Percentiles rank a stretch among this genome's conserved stretches.
Evolutionary conservation across 768 basidiomycete genomes (phyloP).

Genomic region (Lactifluus volemus): DNA sequence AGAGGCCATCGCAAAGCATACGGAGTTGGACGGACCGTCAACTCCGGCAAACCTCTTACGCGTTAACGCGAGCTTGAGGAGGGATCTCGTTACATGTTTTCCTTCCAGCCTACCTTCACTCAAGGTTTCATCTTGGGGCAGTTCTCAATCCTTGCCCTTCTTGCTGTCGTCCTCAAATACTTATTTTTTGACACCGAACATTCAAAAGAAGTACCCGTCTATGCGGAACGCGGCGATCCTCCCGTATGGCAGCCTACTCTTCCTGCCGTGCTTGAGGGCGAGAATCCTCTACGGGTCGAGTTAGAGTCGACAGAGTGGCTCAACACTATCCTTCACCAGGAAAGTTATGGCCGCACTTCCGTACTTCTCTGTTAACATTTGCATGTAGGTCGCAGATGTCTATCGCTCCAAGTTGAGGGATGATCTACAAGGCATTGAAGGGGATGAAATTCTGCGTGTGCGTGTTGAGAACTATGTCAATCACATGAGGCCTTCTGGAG

Average conservation of each 20-base stretch:
- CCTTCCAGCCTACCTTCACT: slow-evolving; percentile 84
- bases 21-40: background rate
- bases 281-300: slow-evolving; percentile 22
- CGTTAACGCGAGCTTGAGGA: background rate
- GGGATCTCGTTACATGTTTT: slow-evolving; percentile 49
- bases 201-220: slow-evolving; percentile 46
- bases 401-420: slow-evolving; percentile 74
- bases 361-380: background rate
- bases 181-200: slow-evolving; percentile 81
- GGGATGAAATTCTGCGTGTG: slow-evolving; percentile 74
- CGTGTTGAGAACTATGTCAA: slow-evolving; percentile 80
- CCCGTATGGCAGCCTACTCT: background rate
- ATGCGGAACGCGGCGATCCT: slow-evolving; percentile 1
- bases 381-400: slow-evolving; percentile 45
- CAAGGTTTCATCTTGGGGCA: slow-evolving; percentile 93
- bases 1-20: background rate
- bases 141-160: slow-evolving; percentile 71
- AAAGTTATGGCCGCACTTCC: slow-evolving; percentile 25
- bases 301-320: slow-evolving; percentile 88
- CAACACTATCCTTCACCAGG: slow-evolving; percentile 78
- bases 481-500: slow-evolving; percentile 55
- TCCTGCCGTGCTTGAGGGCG: background rate
- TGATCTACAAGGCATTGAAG: slow-evolving; percentile 58
- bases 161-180: slow-evolving; percentile 81
- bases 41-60: background rate